Evolutionary conservation across 345 rosid genomes (phyloP).

Genomic region (Angophora floribunda): DNA sequence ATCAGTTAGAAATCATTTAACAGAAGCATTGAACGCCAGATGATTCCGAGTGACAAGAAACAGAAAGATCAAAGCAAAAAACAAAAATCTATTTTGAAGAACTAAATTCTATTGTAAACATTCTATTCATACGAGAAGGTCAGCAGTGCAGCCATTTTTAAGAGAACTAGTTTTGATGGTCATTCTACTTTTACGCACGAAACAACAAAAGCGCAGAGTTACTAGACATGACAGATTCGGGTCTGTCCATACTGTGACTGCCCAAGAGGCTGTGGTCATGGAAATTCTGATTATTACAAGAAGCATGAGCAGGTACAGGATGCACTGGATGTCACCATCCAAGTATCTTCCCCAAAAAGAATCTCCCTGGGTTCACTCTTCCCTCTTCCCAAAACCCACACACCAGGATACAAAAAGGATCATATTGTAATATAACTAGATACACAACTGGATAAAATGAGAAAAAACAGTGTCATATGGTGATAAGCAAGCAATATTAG

Average conservation of each 20-base stretch:
- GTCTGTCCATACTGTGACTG: background rate
- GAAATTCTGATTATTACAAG: background rate
- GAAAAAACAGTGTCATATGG: background rate
- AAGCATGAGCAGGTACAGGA: background rate
- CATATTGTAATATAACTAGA: background rate
- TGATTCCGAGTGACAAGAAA: background rate
- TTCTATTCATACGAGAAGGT: background rate
- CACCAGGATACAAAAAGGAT: background rate
- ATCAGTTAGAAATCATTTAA: background rate
- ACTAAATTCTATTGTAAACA: background rate
- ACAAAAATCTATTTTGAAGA: background rate
- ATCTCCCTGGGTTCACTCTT: background rate
- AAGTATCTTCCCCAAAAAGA: background rate
- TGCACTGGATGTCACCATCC: background rate
- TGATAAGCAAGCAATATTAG: conserved; percentile 10
- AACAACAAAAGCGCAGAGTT: background rate
- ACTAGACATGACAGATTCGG: background rate
- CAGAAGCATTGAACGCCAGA: background rate
- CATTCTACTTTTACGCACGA: background rate
- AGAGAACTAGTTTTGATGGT: background rate
- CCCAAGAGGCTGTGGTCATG: background rate
- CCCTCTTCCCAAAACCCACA: background rate
- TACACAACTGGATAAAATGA: background rate
- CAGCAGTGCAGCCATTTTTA: background rate
- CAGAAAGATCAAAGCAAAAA: background rate